Conservation (phyloP, 495 filamentous ascomycete genomes). For the Astrothelium macrocarpum region DNA sequence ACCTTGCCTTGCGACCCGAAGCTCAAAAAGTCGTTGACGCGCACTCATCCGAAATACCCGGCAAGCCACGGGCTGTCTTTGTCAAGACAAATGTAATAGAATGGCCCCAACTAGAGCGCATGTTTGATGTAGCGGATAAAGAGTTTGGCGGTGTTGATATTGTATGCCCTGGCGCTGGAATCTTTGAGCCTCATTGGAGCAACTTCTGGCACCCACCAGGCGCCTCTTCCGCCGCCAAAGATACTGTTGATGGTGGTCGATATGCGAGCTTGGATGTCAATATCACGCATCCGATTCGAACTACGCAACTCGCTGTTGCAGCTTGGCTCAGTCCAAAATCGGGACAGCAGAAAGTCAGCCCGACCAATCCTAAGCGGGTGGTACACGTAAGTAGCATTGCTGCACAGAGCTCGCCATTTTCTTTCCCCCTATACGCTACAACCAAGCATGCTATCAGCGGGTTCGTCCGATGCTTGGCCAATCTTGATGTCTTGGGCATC, state of each 20-base stretch:
- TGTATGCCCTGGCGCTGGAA: slow-evolving; percentile 59
- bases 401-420: slow-evolving; percentile 43
- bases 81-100: slow-evolving; percentile 52
- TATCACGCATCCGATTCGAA: slow-evolving; percentile 58
- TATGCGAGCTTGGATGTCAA: slow-evolving; percentile 58
- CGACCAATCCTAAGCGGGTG: slow-evolving; percentile 40
- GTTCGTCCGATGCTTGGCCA: slow-evolving; percentile 45
- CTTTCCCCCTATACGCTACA: slow-evolving; percentile 50
- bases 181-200: slow-evolving; percentile 58
- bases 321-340: slow-evolving; percentile 40
- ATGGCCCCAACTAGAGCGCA: slow-evolving; percentile 48
- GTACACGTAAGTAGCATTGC: slow-evolving; percentile 56
- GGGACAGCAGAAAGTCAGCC: slow-evolving; percentile 17
- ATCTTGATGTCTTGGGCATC: slow-evolving; percentile 48
- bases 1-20: slow-evolving; percentile 55
- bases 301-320: slow-evolving; percentile 54
- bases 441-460: slow-evolving; percentile 55
- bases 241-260: slow-evolving; percentile 33
- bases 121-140: slow-evolving; percentile 46
- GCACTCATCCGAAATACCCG: slow-evolving; percentile 30
- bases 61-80: slow-evolving; percentile 44
- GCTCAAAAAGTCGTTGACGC: slow-evolving; percentile 47
- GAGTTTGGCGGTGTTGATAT: slow-evolving; percentile 54
- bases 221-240: slow-evolving; percentile 36
- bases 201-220: slow-evolving; percentile 61